phyloP scores from a whole-genome alignment of 441 rosid genomes.

The Arabidopsis hybrid region DNA sequence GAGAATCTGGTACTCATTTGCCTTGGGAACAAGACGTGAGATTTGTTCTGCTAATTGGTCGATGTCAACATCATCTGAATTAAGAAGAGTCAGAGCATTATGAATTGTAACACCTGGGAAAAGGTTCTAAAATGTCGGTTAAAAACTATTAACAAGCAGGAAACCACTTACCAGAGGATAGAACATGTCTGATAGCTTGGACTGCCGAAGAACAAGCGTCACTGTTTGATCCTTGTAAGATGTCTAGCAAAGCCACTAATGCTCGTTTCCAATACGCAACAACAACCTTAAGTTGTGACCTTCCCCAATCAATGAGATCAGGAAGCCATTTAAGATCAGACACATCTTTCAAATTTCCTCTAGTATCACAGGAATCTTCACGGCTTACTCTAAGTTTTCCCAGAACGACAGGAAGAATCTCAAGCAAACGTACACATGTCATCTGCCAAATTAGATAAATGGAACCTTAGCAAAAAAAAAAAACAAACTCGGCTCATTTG shows the following conservation, averaged over 20 bases:
- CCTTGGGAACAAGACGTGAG: constrained; percentile 62
- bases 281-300: constrained; percentile 87
- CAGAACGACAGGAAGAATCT: constrained; percentile 81
- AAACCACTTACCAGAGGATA: constrained; percentile 69
- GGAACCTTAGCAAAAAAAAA: constrained; percentile 24
- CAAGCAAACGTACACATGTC: constrained; percentile 95
- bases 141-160: constrained; percentile 24
- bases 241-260: constrained; percentile 62
- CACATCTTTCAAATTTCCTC: constrained; percentile 47
- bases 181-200: constrained; percentile 63
- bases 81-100: constrained; percentile 40
- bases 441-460: constrained; percentile 61
- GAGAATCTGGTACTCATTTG: constrained; percentile 47
- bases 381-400: constrained; percentile 59
- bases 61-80: constrained; percentile 65
- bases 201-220: constrained; percentile 53
- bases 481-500: not conserved
- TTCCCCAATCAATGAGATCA: constrained; percentile 96
- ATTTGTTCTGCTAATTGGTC: constrained; percentile 74
- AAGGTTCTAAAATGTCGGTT: constrained; percentile 24
- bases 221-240: constrained; percentile 60
- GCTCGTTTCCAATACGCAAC: constrained; percentile 91
- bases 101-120: constrained; percentile 2
- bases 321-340: constrained; percentile 83
- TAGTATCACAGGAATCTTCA: constrained; percentile 48